phyloP scores from a whole-genome alignment of 2,329 filamentous ascomycete genomes.

The Colletotrichum limetticola region DNA sequence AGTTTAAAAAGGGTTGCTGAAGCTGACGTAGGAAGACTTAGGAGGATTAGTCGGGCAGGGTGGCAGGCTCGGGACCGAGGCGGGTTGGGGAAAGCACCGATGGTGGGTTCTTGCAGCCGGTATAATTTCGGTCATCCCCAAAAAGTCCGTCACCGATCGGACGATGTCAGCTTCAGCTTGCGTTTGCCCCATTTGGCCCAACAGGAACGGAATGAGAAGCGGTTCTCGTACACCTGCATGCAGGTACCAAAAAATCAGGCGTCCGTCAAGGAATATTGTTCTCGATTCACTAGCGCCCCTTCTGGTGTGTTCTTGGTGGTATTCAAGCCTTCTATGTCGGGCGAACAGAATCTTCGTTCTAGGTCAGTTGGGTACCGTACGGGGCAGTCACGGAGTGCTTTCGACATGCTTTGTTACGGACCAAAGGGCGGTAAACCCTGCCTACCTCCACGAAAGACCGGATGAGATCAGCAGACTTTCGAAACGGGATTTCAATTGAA shows the following conservation, averaged over 20 bases:
- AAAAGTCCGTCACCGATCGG: constrained; percentile 31
- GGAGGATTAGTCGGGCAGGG: neutral
- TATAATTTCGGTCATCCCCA: constrained; percentile 31
- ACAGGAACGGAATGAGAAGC: neutral
- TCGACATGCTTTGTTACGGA: too few species aligned
- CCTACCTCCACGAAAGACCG: neutral
- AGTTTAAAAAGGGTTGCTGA: constrained; percentile 2
- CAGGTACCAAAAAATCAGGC: too few species aligned
- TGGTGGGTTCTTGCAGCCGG: constrained; percentile 12
- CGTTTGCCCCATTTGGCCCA: neutral
- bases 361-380: too few species aligned
- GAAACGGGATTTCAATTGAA: neutral
- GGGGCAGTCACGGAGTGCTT: too few species aligned
- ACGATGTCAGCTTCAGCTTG: neutral
- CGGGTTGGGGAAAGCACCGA: neutral
- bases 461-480: neutral
- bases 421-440: neutral
- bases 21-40: neutral
- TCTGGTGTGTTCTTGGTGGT: neutral
- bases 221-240: neutral
- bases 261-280: neutral
- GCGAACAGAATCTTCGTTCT: neutral
- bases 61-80: constrained; percentile 3
- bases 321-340: neutral
- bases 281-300: neutral